Conservation (phyloP, 2,329 filamentous ascomycete species). For the Pseudocercospora crystallina region DNA sequence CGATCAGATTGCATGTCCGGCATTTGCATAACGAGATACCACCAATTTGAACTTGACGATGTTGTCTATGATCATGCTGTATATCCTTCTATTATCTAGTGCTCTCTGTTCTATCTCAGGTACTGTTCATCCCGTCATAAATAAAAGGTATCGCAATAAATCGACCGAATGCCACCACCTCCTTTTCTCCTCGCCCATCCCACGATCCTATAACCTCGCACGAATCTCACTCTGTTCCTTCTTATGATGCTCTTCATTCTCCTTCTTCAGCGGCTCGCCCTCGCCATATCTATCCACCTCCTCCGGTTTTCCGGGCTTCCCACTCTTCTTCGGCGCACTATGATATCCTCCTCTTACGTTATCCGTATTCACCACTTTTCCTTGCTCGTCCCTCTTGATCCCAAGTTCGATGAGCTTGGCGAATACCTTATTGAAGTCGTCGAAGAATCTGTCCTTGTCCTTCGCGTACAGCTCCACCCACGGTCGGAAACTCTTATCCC, state of each 20-base stretch:
- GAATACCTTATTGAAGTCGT: constrained; percentile 60
- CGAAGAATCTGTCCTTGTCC: constrained; percentile 63
- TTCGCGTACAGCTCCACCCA: constrained; percentile 61
- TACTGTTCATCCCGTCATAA: neutral
- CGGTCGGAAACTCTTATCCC: constrained; percentile 53
- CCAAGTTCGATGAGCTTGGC: constrained; percentile 62
- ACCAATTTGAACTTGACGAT: no score
- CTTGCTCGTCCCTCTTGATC: constrained; percentile 55
- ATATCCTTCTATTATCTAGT: neutral
- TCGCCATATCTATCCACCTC: constrained; percentile 37
- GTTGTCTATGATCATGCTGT: neutral
- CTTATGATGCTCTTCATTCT: constrained; percentile 37
- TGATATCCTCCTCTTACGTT: constrained; percentile 58
- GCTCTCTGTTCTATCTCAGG: neutral
- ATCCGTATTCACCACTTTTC: constrained; percentile 56
- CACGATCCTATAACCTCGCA: constrained; percentile 38
- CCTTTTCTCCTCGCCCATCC: no score
- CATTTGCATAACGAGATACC: no score
- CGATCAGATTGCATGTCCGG: no score
- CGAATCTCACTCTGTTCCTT: constrained; percentile 24
- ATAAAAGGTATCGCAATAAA: no score
- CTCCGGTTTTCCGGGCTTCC: constrained; percentile 37
- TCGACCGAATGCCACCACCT: no score
- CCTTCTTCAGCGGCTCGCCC: constrained; percentile 42
- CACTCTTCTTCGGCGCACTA: constrained; percentile 58